Base-by-base conservation (phyloP, 345 rosid genomes). In the Heritiera fomes region DNA sequence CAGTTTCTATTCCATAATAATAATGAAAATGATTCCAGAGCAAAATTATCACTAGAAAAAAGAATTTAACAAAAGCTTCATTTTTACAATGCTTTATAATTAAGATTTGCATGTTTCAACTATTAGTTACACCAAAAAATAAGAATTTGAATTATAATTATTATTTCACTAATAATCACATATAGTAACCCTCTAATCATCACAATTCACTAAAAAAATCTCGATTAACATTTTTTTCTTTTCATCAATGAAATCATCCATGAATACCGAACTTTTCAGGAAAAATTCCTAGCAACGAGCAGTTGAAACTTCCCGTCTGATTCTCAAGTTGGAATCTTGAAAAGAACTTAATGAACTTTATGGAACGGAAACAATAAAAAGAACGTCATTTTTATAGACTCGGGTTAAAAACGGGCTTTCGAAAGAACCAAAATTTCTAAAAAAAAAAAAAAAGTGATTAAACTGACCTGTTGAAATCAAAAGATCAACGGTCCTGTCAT, bases 391-490 rank as follows among this genome's bases (percentile, higher is more conserved):
- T 23, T 9, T 28, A 60, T 53, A 60, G 10, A 38, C 47, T 38
- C 5, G 13, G 14, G 18, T 69, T 20, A 8, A 73, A 53, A 32
- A 40, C n/a, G 0, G 8, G 28, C 13, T 28, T 49, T 71, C 61
- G 3, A 6, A 34, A 7, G 4, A 17, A 40, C 15, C 45, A 32
- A 73, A 28, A 8, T 1, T 10, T 47, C 7, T 7, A 5, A 14
- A 50, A 56, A 58, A 0, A 17, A 40, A 2, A 6, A 59, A n/a
- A 1, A 32, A 61, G 11, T 15, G 7, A 8, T 14, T 6, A 2
- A 58, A 73, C 79, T 30, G 32, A 94, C 99, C 99, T 34, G 98
- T 96, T 14, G 99, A 94, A 77, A 96, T 96, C 78, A 96, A 78
- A 23, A 86, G 90, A 87, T 96, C 98, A 2, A 96, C 80, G 0